Base-by-base conservation (phyloP, 805 yeast genomes). In the Metschnikowia borealis region DNA sequence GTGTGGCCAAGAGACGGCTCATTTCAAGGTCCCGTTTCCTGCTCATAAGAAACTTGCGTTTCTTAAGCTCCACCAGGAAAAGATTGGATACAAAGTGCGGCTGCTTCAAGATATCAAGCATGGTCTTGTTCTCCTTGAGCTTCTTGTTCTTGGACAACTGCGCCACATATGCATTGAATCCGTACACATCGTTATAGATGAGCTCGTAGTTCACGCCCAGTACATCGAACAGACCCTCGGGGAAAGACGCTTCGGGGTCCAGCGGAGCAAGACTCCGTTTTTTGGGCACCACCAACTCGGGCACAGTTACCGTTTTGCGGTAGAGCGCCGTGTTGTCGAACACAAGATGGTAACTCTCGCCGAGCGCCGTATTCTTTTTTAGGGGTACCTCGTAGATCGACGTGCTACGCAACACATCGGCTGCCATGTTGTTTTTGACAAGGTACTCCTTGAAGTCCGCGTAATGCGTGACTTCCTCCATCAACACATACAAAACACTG, bases 1-100 rank as follows among this genome's bases (percentile, higher is more conserved):
- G 75, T 50, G 86, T 80, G 3, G 83, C 83, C 60, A 87, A 66
- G 48, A 87, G 64, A 20, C 77, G 78, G 44, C 79, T 80, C 76
- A 87, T 74, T 55, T 85, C 83, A 42, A 79, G 75, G 49, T 84
- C 88, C 62, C 81, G 83, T 56, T 76, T 79, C 57, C 86, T 71
- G 54, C 79, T 80, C 29, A 77, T 62, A 15, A 82, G 69, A 51
- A 75, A 76, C 57, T 75, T 79, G 54, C 88, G 69, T 57, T 80
- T 81, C 51, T 73, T 75, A 37, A 80, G 56, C 59, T 84, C 88
- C 51, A 71, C 73, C 7, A 57, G 56, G 38, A 62, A 65, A 3
- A 67, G 53, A 14, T 54, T 46, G 26, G 67, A 67, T 4, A 67
- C 46, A 10, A 58, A 49, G n/a, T 35, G 51, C 8, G 53, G 47